Percentiles rank a stretch among this genome's conserved stretches.
These are phyloP conservation scores for Cinnamomum micranthum DNA, from an alignment of 164 flowering plant genomes.

Conservation along the genomic window DNA sequence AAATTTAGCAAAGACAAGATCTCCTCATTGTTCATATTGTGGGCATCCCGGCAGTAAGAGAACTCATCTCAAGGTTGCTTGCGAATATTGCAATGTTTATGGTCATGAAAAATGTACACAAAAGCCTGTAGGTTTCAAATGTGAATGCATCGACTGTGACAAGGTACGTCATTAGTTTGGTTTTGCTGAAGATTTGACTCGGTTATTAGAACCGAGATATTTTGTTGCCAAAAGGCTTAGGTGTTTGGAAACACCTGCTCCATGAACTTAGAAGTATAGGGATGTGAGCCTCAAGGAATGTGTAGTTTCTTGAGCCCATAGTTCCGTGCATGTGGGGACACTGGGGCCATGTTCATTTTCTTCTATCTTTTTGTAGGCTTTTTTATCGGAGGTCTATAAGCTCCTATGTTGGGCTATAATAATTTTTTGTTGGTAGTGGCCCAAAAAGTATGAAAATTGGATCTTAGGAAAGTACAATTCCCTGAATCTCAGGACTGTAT, in stretches of 20 bases:
- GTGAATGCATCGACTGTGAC: slow-evolving; percentile 64
- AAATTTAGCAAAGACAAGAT: slow-evolving; percentile 33
- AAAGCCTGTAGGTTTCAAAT: slow-evolving; percentile 66
- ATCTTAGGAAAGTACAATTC: background rate
- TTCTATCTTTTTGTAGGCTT: background rate
- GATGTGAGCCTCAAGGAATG: too few species aligned
- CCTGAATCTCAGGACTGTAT: background rate
- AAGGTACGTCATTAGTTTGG: slow-evolving; percentile 33
- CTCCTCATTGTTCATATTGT: slow-evolving; percentile 81
- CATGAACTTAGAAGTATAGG: too few species aligned
- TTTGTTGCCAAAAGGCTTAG: background rate
- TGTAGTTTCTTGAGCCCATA: background rate
- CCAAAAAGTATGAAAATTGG: background rate
- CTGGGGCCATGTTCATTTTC: background rate
- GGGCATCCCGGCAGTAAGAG: slow-evolving; percentile 92
- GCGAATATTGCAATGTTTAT: slow-evolving; percentile 50
- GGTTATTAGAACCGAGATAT: background rate
- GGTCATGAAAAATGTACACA: slow-evolving; percentile 39
- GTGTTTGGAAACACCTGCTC: too few species aligned
- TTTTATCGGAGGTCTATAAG: background rate
- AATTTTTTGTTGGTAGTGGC: background rate
- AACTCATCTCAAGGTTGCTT: slow-evolving; percentile 59
- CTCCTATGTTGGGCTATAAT: background rate
- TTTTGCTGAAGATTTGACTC: background rate
- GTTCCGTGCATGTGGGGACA: background rate